A percentile compares a stretch with the other conserved stretches of the same genome.
Evolutionary conservation across 805 yeast genomes (phyloP).

Genomic region (Nakazawaea peltata): DNA sequence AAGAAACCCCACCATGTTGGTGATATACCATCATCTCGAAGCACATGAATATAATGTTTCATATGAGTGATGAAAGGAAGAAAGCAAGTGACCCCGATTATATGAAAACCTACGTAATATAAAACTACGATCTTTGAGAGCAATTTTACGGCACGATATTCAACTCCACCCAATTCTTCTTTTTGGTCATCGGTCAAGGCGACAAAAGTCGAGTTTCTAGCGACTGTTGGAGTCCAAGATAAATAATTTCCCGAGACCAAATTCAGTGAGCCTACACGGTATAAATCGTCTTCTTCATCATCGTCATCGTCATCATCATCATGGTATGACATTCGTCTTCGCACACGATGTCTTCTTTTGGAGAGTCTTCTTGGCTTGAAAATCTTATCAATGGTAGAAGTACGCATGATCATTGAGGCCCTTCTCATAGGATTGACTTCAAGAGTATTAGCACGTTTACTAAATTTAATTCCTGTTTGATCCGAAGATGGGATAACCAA

Average conservation of each 20-base stretch:
- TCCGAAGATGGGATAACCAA: slow-evolving; percentile 27
- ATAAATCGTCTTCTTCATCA: slow-evolving; percentile 25
- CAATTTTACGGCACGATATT: slow-evolving; percentile 80
- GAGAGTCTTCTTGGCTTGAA: slow-evolving; percentile 25
- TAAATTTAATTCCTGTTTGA: slow-evolving; percentile 27
- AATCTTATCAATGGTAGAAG: slow-evolving; percentile 42
- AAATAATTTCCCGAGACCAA: slow-evolving; percentile 55
- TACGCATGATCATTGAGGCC: slow-evolving; percentile 16
- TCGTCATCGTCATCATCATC: slow-evolving; percentile 13
- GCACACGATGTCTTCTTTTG: slow-evolving; percentile 20
- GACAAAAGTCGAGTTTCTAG: slow-evolving; percentile 88
- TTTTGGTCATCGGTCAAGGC: slow-evolving; percentile 76
- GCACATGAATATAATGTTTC: slow-evolving; percentile 30
- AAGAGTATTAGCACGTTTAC: slow-evolving; percentile 40
- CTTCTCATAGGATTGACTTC: slow-evolving; percentile 23
- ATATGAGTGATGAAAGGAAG: slow-evolving; percentile 53
- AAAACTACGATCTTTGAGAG: slow-evolving; percentile 53
- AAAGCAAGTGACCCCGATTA: slow-evolving; percentile 42
- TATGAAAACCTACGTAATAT: slow-evolving; percentile 74
- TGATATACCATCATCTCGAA: slow-evolving; percentile 51
- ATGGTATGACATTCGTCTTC: slow-evolving; percentile 18
- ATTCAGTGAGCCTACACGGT: slow-evolving; percentile 9
- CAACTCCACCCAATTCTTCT: slow-evolving; percentile 96
- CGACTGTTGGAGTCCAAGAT: slow-evolving; percentile 88
- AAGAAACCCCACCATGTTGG: slow-evolving; percentile 95